A percentile compares a stretch with the other conserved stretches of the same genome.
phyloP scores from a whole-genome alignment of 2,329 filamentous ascomycete genomes.

The Colletotrichum sp. region DNA sequence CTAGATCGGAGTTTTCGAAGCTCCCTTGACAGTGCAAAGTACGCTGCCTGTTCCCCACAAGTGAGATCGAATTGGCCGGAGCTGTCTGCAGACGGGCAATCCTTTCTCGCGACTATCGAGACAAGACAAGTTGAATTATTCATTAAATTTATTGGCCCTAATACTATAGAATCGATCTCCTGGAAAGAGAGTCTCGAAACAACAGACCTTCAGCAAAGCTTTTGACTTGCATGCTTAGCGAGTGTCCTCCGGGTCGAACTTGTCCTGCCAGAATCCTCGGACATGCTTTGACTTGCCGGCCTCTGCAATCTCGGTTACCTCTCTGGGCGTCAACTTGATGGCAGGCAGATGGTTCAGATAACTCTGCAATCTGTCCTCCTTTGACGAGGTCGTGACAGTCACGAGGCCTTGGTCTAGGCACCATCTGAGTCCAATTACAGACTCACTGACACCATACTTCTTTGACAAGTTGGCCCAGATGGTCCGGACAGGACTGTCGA shows the following conservation, averaged over 20 bases:
- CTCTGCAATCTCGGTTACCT: conserved; percentile 61
- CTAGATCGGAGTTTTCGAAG: not conserved
- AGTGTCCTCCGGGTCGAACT: conserved; percentile 58
- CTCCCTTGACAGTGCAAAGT: not conserved
- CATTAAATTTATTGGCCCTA: not conserved
- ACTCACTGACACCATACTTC: conserved; percentile 64
- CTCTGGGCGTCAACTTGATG: conserved; percentile 65
- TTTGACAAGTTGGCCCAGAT: conserved; percentile 55
- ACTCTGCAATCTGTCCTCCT: conserved; percentile 60
- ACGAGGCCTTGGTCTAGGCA: conserved; percentile 64
- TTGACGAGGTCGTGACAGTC: conserved; percentile 64
- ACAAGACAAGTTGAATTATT: not conserved
- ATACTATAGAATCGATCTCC: not conserved
- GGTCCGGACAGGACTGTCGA: conserved; percentile 57
- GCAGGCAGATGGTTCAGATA: conserved; percentile 54
- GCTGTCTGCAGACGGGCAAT: not conserved
- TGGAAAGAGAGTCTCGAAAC: not conserved
- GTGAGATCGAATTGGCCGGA: not conserved
- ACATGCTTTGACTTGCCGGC: conserved; percentile 66
- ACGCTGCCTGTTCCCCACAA: not conserved
- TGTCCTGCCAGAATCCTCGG: conserved; percentile 62
- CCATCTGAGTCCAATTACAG: conserved; percentile 65
- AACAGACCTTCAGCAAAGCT: not conserved
- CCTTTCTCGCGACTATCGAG: not conserved
- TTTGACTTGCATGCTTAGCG: conserved; percentile 32